phyloP scores from a whole-genome alignment of 75 land plant species.

The Picea sitchensis region DNA sequence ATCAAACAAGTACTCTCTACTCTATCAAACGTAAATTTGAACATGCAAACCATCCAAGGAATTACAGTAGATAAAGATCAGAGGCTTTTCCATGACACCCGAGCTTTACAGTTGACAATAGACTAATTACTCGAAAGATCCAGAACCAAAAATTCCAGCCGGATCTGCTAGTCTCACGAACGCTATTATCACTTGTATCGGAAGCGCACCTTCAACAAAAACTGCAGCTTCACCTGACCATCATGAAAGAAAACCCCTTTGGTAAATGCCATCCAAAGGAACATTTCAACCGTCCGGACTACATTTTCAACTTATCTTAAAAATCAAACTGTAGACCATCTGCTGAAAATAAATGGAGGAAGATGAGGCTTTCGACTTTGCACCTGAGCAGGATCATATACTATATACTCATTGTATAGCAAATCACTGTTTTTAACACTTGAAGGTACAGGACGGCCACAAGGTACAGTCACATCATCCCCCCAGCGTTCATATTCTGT shows the following conservation, averaged over 20 bases:
- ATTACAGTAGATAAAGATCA: background rate
- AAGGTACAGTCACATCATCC: slow-evolving; percentile 82
- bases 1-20: background rate
- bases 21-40: too few relatives aligned
- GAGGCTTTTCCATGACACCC: background rate
- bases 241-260: background rate
- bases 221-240: slow-evolving; percentile 85
- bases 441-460: slow-evolving; percentile 88
- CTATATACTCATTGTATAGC: slow-evolving; percentile 93
- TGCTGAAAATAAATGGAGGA: background rate
- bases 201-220: slow-evolving; percentile 86
- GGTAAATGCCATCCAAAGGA: background rate
- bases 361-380: background rate
- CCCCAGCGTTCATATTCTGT: slow-evolving; percentile 66
- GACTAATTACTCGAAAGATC: background rate
- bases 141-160: background rate
- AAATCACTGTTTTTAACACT: slow-evolving; percentile 51
- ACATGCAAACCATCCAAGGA: too few relatives aligned
- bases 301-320: background rate
- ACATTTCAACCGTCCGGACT: background rate
- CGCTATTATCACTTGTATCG: slow-evolving; percentile 57
- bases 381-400: slow-evolving; percentile 89
- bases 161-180: background rate
- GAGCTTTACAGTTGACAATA: background rate
- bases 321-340: background rate